Conservation (phyloP, 139 green algal genomes). For the Medakamo hakoo region DNA sequence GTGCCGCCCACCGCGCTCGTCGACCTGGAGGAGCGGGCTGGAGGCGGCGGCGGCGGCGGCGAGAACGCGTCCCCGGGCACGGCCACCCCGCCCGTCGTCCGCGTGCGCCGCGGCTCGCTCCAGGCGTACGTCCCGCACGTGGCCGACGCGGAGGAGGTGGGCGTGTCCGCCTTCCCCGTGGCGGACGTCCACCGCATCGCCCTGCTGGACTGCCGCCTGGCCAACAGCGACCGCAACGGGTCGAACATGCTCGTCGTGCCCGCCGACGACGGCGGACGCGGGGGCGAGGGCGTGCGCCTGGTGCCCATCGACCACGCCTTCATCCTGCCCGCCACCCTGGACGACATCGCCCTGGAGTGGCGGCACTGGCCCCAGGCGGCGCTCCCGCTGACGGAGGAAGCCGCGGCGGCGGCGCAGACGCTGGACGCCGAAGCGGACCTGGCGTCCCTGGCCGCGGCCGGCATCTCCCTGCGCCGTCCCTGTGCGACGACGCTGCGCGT, state of each 20-base stretch:
- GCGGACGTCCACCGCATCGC: constrained; percentile 6
- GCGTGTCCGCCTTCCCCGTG: constrained; percentile 16
- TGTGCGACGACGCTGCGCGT: background rate
- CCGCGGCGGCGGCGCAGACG: too few species aligned
- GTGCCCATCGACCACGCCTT: background rate
- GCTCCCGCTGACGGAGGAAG: background rate
- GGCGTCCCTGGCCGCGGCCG: too few species aligned
- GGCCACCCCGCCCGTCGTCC: background rate
- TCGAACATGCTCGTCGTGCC: constrained; percentile 13
- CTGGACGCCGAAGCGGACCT: background rate
- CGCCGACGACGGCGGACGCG: background rate
- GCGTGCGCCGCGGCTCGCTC: constrained; percentile 25
- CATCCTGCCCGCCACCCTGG: background rate
- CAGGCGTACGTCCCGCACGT: constrained; percentile 29
- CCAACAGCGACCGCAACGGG: constrained; percentile 39
- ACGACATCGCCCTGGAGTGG: background rate
- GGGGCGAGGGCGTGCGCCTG: background rate
- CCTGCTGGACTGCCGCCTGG: constrained; percentile 31
- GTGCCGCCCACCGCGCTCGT: constrained; percentile 85
- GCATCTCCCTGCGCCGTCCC: background rate
- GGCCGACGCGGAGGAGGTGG: constrained; percentile 34
- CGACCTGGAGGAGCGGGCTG: background rate
- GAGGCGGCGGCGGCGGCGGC: too few species aligned
- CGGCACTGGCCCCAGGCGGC: background rate
- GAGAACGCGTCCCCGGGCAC: background rate